phyloP scores from a whole-genome alignment of 2,329 filamentous ascomycete species.

The Raffaelea arxii region DNA sequence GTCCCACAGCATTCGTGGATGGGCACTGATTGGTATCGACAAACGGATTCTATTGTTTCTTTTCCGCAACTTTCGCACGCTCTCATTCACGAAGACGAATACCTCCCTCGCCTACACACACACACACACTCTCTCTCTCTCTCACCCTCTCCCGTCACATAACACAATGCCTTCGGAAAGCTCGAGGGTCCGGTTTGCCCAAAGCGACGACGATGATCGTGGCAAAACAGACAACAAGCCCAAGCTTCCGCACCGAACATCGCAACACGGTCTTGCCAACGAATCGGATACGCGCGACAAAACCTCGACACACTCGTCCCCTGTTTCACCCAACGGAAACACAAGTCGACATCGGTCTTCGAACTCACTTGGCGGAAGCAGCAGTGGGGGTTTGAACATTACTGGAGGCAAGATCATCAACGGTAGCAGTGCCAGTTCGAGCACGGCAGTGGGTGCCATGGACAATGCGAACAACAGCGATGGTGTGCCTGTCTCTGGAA shows the following conservation, averaged over 20 bases:
- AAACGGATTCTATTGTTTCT: no score
- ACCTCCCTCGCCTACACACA: neutral
- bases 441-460: no score
- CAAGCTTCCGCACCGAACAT: slow-evolving; percentile 22
- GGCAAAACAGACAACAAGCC: slow-evolving; percentile 31
- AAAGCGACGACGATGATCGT: slow-evolving; percentile 36
- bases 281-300: slow-evolving; percentile 34
- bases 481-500: no score
- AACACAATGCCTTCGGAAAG: slow-evolving; percentile 33
- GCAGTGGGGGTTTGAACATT: neutral
- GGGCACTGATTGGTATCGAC: no score
- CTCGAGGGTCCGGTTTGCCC: slow-evolving; percentile 48
- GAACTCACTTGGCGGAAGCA: slow-evolving; percentile 6
- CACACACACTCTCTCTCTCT: neutral
- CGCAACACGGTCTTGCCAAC: slow-evolving; percentile 27
- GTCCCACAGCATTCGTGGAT: no score
- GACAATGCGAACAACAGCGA: neutral
- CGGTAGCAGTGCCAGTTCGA: neutral
- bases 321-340: slow-evolving; percentile 35
- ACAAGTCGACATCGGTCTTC: slow-evolving; percentile 28
- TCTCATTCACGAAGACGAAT: no score
- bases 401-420: neutral
- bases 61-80: no score
- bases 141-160: neutral
- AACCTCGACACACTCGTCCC: slow-evolving; percentile 24